Percentiles rank a stretch among this genome's conserved stretches.
phyloP scores from a whole-genome alignment of 1,284 basidiomycete genomes.

The Leccinum griseonigrum region DNA sequence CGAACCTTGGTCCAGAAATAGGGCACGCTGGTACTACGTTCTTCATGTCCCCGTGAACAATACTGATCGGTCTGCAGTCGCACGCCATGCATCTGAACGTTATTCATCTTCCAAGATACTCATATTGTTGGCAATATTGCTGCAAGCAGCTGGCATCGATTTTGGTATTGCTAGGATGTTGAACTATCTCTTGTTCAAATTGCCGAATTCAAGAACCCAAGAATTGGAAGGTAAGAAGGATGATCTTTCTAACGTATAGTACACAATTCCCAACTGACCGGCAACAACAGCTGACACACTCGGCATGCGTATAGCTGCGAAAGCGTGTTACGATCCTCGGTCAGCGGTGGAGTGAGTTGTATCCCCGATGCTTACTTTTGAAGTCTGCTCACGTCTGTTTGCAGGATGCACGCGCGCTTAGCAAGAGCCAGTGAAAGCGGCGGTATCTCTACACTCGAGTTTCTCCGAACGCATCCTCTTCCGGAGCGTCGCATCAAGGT shows the following conservation, averaged over 20 bases:
- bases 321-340: slow-evolving; percentile 79
- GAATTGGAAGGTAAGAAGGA: slow-evolving; percentile 70
- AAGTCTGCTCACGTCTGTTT: slow-evolving; percentile 3
- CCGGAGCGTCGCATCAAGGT: slow-evolving; percentile 71
- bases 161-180: slow-evolving; percentile 42
- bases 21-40: slow-evolving; percentile 68
- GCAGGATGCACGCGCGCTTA: slow-evolving; percentile 69
- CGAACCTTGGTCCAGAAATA: slow-evolving; percentile 55
- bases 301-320: slow-evolving; percentile 69
- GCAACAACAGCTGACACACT: slow-evolving; percentile 64
- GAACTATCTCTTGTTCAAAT: slow-evolving; percentile 59
- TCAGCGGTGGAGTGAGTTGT: slow-evolving; percentile 66
- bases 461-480: slow-evolving; percentile 77
- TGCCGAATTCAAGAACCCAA: slow-evolving; percentile 82
- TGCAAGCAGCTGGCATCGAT: slow-evolving; percentile 59
- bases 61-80: slow-evolving; percentile 45
- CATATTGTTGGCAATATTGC: slow-evolving; percentile 45
- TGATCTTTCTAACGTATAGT: neutral
- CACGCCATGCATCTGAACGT: slow-evolving; percentile 74
- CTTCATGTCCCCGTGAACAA: neutral
- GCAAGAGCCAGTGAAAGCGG: slow-evolving; percentile 46
- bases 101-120: slow-evolving; percentile 60
- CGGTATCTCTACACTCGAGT: slow-evolving; percentile 39
- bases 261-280: slow-evolving; percentile 4
- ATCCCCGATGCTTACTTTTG: neutral